Evolutionary conservation across 192 early-diverging fungal genomes (phyloP), one percentile per base, ranked within the genome.

Genomic region (Gonapodya sp.): DNA sequence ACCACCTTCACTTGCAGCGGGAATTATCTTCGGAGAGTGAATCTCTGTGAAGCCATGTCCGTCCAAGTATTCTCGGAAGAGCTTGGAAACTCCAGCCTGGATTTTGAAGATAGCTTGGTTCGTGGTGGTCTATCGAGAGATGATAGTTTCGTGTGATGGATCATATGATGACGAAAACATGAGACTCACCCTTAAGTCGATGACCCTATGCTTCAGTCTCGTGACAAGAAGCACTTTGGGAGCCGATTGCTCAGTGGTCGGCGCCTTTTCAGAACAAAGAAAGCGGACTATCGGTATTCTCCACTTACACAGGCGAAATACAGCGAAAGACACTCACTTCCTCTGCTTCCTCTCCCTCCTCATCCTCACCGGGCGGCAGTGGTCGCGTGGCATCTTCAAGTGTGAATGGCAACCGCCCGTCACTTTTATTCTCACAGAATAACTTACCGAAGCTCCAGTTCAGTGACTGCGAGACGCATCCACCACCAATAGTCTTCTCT

Each of bases 21-120:
- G 92, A 81, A 97, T 92, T 79, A 99, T 91, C 90, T 99, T 99
- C 83, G 98, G 98, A 32, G 96, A 92, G 86, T 99, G 98, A 83
- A 99, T 98, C 87, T 99, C 98, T 80, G 94, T 92, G 74, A 97
- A 98, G 36, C 87, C 87, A 74, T 94, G 87, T 32, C 85, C 84
- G 75, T 92, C 88, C 74, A 99, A 87, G 85, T 93, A 99, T 83
- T 98, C 96, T 82, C 98, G 92, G 95, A 99, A 99, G 82, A 98
- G 89, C 80, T 89, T 90, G 88, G 93, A 93, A 16, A 99, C 93
- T 46, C 93, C 97, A 35, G 93, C 93, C 87, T 99, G 98, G 82
- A 99, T 92, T 81, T 94, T 92, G 94, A 99, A 99, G 80, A 98
- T 97, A 37, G 96, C 94, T 37, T 99, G 94, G 89, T 97, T 98